Conservation (phyloP, 495 filamentous ascomycete species). For the Trichoderma gamsii region DNA sequence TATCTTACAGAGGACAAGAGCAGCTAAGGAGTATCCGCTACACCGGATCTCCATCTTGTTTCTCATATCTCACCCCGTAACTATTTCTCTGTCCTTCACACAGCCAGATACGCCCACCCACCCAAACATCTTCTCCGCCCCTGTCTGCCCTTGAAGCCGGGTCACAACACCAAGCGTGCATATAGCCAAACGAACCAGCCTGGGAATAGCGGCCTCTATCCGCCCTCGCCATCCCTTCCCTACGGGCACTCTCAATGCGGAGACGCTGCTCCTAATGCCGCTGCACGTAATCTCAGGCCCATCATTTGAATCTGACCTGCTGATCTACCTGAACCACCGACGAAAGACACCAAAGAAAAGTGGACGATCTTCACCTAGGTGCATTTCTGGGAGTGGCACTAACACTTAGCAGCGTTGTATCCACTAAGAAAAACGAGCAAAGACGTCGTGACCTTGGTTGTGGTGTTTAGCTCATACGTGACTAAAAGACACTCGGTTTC, state of each 20-base stretch:
- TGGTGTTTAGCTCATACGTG: no score
- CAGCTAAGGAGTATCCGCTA: no score
- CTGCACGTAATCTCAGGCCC: neutral
- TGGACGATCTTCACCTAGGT: neutral
- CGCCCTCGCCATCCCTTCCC: no score
- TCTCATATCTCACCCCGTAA: no score
- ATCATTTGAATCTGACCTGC: neutral
- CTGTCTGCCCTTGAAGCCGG: neutral
- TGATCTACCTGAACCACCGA: neutral
- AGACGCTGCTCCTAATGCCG: neutral
- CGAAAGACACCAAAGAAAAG: neutral
- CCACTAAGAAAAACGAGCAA: no score
- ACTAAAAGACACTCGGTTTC: no score
- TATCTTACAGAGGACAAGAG: no score
- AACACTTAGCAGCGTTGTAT: no score
- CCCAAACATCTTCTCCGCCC: neutral
- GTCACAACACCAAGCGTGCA: constrained; percentile 10
- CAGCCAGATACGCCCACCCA: neutral
- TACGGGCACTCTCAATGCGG: neutral
- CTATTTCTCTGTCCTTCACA: neutral
- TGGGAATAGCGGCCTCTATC: no score
- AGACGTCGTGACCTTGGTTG: no score
- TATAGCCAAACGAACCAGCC: neutral
- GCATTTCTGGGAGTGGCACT: neutral
- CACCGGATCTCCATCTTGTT: no score